phyloP scores from a whole-genome alignment of 495 filamentous ascomycete species.

The Aspergillus avenaceus region DNA sequence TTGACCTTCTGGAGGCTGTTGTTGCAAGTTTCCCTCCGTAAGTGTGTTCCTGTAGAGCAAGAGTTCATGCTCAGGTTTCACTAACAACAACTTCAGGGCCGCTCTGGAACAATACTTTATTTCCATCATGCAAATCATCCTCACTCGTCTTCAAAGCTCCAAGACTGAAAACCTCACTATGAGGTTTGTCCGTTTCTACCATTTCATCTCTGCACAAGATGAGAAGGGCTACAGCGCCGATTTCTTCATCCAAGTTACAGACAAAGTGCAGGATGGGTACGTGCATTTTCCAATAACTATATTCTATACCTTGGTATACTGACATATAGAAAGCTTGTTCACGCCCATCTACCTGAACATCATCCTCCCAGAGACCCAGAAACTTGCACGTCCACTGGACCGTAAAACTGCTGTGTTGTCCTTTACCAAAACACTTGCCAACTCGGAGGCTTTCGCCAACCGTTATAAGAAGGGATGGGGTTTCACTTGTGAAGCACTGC shows the following conservation, averaged over 20 bases:
- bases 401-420: constrained; percentile 92
- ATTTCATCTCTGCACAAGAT: constrained; percentile 75
- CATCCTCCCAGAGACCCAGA: constrained; percentile 82
- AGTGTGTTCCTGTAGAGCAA: constrained; percentile 22
- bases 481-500: constrained; percentile 76
- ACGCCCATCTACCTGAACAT: constrained; percentile 76
- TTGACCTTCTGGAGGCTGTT: constrained; percentile 83
- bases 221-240: constrained; percentile 81
- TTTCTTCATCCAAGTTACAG: constrained; percentile 76
- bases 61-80: constrained; percentile 12
- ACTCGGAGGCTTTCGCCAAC: constrained; percentile 72
- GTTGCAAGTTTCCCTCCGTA: constrained; percentile 66
- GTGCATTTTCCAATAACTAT: constrained; percentile 13
- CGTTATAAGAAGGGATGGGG: constrained; percentile 82
- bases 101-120: constrained; percentile 72
- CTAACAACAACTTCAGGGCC: constrained; percentile 36
- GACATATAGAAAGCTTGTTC: constrained; percentile 58
- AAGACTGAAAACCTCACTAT: constrained; percentile 77
- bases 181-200: constrained; percentile 86
- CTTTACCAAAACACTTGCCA: constrained; percentile 82
- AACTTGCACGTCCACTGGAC: constrained; percentile 79
- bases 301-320: constrained; percentile 11
- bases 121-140: constrained; percentile 73
- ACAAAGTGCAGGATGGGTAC: constrained; percentile 71
- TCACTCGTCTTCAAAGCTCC: constrained; percentile 71